Conservation (phyloP, 768 basidiomycete genomes). For the Trametes sanguinea region DNA sequence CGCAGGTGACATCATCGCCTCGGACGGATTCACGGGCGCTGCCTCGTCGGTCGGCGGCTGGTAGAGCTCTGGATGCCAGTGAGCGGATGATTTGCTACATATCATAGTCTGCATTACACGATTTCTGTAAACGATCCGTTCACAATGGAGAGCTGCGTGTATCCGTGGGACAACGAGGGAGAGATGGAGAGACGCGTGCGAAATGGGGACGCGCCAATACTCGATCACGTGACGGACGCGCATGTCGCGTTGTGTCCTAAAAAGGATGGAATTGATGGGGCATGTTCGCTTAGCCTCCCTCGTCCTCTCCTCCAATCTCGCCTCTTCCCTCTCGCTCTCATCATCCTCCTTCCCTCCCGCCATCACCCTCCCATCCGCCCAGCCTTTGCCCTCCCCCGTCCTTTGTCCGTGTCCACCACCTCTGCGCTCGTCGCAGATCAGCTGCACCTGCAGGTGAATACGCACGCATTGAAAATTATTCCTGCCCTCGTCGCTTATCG, state of each 20-base stretch:
- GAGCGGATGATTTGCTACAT: not conserved
- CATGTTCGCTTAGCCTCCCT: conserved; percentile 17
- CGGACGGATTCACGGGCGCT: not conserved
- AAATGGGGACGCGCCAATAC: conserved; percentile 12
- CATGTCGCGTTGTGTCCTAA: conserved; percentile 47
- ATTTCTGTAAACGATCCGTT: not conserved
- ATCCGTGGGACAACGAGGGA: conserved; percentile 3
- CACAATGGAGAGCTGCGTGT: conserved; percentile 8
- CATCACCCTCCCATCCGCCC: conserved; percentile 10
- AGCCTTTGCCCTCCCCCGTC: conserved; percentile 10
- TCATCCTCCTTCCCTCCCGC: not conserved
- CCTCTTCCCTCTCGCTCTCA: conserved; percentile 13
- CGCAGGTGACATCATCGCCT: conserved; percentile 9
- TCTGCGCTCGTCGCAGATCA: not conserved
- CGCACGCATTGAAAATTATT: conserved; percentile 6
- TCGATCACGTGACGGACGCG: conserved; percentile 47
- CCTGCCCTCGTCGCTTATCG: not conserved
- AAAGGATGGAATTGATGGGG: conserved; percentile 22
- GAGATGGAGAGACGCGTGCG: conserved; percentile 14
- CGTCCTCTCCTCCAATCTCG: conserved; percentile 18
- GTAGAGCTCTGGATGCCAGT: not conserved
- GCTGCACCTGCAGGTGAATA: conserved; percentile 3
- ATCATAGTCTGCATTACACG: not conserved
- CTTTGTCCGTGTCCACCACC: not conserved
- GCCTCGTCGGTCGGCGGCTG: not conserved